phyloP scores from a whole-genome alignment of 2,329 filamentous ascomycete genomes.

The Xylariaceae sp. region DNA sequence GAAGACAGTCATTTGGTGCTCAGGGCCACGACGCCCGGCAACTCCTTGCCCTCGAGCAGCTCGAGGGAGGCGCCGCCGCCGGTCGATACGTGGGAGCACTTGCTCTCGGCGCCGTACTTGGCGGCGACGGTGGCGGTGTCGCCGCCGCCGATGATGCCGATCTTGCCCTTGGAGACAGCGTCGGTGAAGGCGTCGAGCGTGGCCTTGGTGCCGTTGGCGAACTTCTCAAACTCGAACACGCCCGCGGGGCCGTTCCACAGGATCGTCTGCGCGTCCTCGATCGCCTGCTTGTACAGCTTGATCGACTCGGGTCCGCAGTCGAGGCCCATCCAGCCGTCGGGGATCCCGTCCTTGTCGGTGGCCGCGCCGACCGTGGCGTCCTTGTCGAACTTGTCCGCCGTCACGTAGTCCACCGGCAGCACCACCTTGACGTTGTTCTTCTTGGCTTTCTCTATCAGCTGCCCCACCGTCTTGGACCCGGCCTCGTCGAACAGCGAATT shows the following conservation, averaged over 20 bases:
- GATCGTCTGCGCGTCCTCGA: constrained; percentile 88
- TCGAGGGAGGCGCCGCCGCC: constrained; percentile 95
- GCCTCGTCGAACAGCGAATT: constrained; percentile 91
- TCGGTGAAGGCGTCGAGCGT: constrained; percentile 87
- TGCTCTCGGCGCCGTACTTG: constrained; percentile 94
- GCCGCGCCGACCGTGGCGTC: constrained; percentile 81
- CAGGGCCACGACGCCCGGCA: constrained; percentile 90
- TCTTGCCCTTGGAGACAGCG: constrained; percentile 81
- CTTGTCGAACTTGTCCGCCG: constrained; percentile 89
- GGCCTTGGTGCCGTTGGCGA: constrained; percentile 88
- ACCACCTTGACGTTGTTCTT: constrained; percentile 94
- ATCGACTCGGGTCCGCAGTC: constrained; percentile 91
- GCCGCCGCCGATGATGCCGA: constrained; percentile 97
- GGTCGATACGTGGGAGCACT: constrained; percentile 97
- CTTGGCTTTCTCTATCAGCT: constrained; percentile 94
- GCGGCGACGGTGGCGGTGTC: constrained; percentile 97
- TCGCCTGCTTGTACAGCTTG: constrained; percentile 85
- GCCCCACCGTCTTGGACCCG: constrained; percentile 85
- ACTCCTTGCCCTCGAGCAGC: constrained; percentile 95
- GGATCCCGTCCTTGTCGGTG: constrained; percentile 89
- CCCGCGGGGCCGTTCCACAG: constrained; percentile 98
- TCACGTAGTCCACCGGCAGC: constrained; percentile 93
- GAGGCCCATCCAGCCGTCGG: constrained; percentile 97
- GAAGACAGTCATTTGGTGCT: constrained; percentile 70
- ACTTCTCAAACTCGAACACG: constrained; percentile 96